Evolutionary conservation across 208 protist species (phyloP), one percentile per base, ranked within the genome.

Genomic region (Strigomonas culicis): DNA sequence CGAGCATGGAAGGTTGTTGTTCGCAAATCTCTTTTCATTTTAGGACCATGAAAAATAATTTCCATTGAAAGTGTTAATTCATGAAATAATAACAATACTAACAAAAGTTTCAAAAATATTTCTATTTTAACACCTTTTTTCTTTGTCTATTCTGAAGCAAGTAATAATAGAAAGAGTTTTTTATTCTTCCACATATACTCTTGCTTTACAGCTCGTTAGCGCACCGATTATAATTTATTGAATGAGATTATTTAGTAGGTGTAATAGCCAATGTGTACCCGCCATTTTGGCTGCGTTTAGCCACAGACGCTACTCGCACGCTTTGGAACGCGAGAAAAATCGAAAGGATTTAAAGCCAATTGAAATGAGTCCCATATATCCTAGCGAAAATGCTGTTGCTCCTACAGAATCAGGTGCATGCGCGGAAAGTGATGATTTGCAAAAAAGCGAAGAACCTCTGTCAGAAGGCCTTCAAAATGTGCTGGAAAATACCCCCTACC

Each of bases 391-490:
- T 22, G 21, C n/a, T 10, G 22, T 4, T 25, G 4, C 3, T 31
- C 3, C 50, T 22, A 6, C 28, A 39, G 7, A 39, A 57, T 36
- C 11, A 57, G 28, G 19, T 8, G 51, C 7, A 57, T 4, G 19
- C 7, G 28, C 25, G 2, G 13, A 31, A 36, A 21, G 11, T 21
- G 17, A 11, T 3, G n/a, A 60, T 17, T 10, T 43, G n/a, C 6
- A 46, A 25, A 30, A 60, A 44, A n/a, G 19, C 28, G 55, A 60
- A 15, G 84, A 93, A 49, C 88, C 84, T 19, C 70, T 94, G 10
- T 77, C 84, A 1, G 62, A 75, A 63, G 70, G 63, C 30, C 66
- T 94, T 1, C 63, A 77, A 28, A 92, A 94, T 66, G 87, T 75
- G 21, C 47, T 70, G 25, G 62, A 50, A 17, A 43, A 52, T 15